Percentiles rank a stretch among this genome's conserved stretches.
These are phyloP conservation scores for Phytophthora cactorum DNA, from an alignment of 352 stramenopile genomes.

Conservation along the genomic window DNA sequence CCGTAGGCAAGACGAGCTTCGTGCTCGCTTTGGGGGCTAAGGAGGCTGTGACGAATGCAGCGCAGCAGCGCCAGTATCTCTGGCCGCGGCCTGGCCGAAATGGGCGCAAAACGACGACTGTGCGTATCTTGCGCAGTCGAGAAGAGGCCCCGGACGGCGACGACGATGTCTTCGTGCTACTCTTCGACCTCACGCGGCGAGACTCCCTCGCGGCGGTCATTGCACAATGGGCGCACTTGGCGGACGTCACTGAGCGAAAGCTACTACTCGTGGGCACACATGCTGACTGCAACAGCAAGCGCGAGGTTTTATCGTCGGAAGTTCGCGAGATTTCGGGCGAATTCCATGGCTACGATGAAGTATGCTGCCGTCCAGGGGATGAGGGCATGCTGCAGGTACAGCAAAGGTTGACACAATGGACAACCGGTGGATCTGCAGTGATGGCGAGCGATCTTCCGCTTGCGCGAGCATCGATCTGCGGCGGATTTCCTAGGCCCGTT, in stretches of 20 bases:
- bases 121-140: conserved; percentile 27
- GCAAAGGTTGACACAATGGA: conserved; percentile 34
- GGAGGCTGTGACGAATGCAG: conserved; percentile 7
- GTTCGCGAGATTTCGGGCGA: conserved; percentile 52
- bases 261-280: conserved; percentile 66
- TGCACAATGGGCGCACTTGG: conserved; percentile 49
- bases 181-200: conserved; percentile 58
- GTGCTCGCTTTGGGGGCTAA: conserved; percentile 53
- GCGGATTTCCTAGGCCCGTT: conserved; percentile 31
- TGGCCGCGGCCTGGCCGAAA: conserved; percentile 27
- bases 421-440: conserved; percentile 5
- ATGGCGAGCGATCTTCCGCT: conserved; percentile 20
- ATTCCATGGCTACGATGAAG: conserved; percentile 68
- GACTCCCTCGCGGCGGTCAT: conserved; percentile 48
- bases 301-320: conserved; percentile 47
- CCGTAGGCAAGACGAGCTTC: conserved; percentile 60
- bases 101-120: conserved; percentile 15
- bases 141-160: conserved; percentile 20
- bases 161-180: conserved; percentile 48
- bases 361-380: conserved; percentile 38
- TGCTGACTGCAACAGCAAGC: conserved; percentile 43
- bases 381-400: conserved; percentile 32
- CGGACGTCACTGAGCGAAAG: conserved; percentile 23
- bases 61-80: conserved; percentile 19
- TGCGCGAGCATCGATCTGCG: conserved; percentile 36